Evolutionary conservation across 768 basidiomycete genomes (phyloP), one percentile per base, ranked within the genome.

Genomic region (Naganishia vaughanmartiniae): DNA sequence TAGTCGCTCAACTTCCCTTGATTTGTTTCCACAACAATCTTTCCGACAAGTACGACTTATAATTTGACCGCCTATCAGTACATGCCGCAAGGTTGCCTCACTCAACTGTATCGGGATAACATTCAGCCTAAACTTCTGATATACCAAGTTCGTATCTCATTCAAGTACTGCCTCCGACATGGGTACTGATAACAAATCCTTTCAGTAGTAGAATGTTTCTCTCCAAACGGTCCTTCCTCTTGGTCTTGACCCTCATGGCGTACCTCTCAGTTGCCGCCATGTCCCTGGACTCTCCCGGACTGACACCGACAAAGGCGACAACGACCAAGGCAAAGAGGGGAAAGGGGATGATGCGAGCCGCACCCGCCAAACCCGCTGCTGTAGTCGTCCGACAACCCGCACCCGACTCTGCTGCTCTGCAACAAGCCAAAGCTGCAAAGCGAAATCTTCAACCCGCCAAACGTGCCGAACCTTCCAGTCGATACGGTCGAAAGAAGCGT

Each of bases 401-500:
- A 53, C 31, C 65, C 28, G 48, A 51, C n/a, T n/a, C 65, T 24
- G 53, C 65, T 24, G 48, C 65, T 31, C 36, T 15, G 34, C 46
- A 28, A 12, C 73, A 73, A 15, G 65, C 53, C 6, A 45, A 58
- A 14, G 70, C 72, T 39, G 74, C 60, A n/a, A 63, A 63, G 60
- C 60, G 60, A n/a, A 45, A 42, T 42, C 60, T 63, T 12, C 60
- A 63, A 30, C 60, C 73, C n/a, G 65, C 54, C n/a, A 66, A 66
- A 69, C 68, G 46, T 31, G 48, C 76, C 6, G 60, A 63, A 28
- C 60, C 60, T 14, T 63, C 60, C n/a, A 63, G 60, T 63, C 60
- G 60, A 26, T 63, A 63, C 17, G 60, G 60, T 3, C 60, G 60
- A 68, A 72, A 5, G 53, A 70, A 36, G 55, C 54, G 54, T 42